These are phyloP conservation scores for Leccinum longicurvipes DNA, from an alignment of 768 basidiomycete species.

Conservation along the genomic window DNA sequence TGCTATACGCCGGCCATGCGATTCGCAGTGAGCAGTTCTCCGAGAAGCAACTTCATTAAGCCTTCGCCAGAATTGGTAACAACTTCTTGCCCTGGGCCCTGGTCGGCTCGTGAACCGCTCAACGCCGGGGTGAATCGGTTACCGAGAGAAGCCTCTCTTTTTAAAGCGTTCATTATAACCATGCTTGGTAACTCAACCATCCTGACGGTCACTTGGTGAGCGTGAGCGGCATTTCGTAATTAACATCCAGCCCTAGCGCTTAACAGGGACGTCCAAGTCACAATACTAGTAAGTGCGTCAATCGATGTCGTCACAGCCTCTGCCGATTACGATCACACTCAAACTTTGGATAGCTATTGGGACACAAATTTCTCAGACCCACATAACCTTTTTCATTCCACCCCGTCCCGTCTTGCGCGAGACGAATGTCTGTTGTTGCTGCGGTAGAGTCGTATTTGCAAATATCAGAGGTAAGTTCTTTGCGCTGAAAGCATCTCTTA, in stretches of 20 bases:
- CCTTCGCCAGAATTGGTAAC: background rate
- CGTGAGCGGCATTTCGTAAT: too few relatives aligned
- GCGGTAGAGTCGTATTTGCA: slow-evolving; percentile 13
- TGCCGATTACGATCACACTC: background rate
- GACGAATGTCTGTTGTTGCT: slow-evolving; percentile 6
- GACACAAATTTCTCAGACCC: background rate
- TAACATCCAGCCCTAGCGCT: background rate
- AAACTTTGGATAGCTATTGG: background rate
- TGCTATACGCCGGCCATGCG: too few relatives aligned
- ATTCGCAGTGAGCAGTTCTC: too few relatives aligned
- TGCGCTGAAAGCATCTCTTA: background rate
- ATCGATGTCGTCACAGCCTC: background rate
- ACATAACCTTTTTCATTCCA: background rate
- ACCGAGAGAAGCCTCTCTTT: background rate
- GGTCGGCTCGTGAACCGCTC: background rate
- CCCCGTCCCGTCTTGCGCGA: background rate
- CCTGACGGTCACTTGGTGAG: background rate
- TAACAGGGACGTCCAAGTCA: background rate
- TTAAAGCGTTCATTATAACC: background rate
- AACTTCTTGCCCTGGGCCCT: background rate
- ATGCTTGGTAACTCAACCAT: background rate
- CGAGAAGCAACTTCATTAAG: background rate
- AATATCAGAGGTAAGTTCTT: slow-evolving; percentile 9
- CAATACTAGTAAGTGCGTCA: background rate
- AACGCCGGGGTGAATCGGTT: background rate